Evolutionary conservation across 2,329 filamentous ascomycete genomes (phyloP).

Genomic region (Neoscytalidium dimidiatum): DNA sequence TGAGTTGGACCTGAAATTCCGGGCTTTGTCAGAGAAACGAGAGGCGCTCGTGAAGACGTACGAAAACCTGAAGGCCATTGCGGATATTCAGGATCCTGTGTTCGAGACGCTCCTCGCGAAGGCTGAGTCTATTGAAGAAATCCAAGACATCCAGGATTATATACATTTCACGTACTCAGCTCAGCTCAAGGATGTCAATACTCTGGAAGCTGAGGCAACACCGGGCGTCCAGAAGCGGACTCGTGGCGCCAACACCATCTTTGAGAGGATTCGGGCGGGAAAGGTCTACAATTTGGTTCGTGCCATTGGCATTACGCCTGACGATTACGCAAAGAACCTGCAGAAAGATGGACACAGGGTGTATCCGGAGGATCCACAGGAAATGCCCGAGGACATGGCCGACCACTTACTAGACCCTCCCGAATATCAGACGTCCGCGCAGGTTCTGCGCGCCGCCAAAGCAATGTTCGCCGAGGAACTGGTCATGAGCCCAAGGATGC

Average conservation of each 20-base stretch:
- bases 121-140: slow-evolving; percentile 86
- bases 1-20: slow-evolving; percentile 92
- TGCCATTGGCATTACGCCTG: slow-evolving; percentile 86
- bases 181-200: slow-evolving; percentile 77
- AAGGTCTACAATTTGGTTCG: slow-evolving; percentile 80
- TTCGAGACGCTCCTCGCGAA: slow-evolving; percentile 80
- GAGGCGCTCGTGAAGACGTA: slow-evolving; percentile 80
- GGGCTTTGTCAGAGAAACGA: slow-evolving; percentile 88
- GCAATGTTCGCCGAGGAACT: slow-evolving; percentile 91
- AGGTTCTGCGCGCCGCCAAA: slow-evolving; percentile 77
- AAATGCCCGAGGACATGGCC: slow-evolving; percentile 82
- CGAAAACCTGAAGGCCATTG: slow-evolving; percentile 65
- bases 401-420: slow-evolving; percentile 72
- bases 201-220: slow-evolving; percentile 62
- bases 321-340: slow-evolving; percentile 85
- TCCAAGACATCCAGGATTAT: slow-evolving; percentile 96
- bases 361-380: slow-evolving; percentile 80
- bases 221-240: slow-evolving; percentile 72
- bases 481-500: slow-evolving; percentile 82
- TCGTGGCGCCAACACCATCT: slow-evolving; percentile 76
- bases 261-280: slow-evolving; percentile 80
- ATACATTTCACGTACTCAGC: slow-evolving; percentile 89
- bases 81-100: slow-evolving; percentile 66
- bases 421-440: slow-evolving; percentile 73
- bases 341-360: slow-evolving; percentile 75